Percentiles rank a stretch among this genome's conserved stretches.
phyloP scores from a whole-genome alignment of 805 yeast species.

The Limtongia smithiae region DNA sequence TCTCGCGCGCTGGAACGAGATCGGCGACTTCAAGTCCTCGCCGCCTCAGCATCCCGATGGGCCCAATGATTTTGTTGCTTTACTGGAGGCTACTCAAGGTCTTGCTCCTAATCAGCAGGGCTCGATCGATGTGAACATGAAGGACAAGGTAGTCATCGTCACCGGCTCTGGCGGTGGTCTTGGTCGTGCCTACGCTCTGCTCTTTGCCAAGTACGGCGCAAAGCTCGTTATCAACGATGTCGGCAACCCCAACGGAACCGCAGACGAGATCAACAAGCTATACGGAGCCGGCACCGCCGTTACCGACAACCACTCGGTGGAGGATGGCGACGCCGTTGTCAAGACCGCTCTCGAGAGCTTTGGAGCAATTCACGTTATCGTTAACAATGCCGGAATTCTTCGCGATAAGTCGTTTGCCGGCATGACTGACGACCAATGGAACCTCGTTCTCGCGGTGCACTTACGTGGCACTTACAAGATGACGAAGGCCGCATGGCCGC shows the following conservation, averaged over 20 bases:
- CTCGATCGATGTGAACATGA: constrained; percentile 51
- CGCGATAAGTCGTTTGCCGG: constrained; percentile 84
- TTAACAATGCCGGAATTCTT: constrained; percentile 93
- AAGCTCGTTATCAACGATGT: constrained; percentile 93
- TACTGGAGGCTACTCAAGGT: constrained; percentile 51
- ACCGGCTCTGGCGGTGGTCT: constrained; percentile 96
- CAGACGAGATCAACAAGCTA: constrained; percentile 59
- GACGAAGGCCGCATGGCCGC: constrained; percentile 90
- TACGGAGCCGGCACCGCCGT: constrained; percentile 73
- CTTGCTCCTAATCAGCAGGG: constrained; percentile 62
- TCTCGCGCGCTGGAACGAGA: constrained; percentile 58
- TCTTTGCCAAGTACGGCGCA: constrained; percentile 88
- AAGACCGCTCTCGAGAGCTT: constrained; percentile 69
- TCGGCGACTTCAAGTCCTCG: constrained; percentile 56
- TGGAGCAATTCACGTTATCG: constrained; percentile 79
- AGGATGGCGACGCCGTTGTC: constrained; percentile 71
- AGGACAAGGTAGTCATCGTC: constrained; percentile 80
- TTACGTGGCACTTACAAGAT: constrained; percentile 75
- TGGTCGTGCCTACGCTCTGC: constrained; percentile 83
- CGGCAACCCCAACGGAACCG: constrained; percentile 66
- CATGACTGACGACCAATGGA: constrained; percentile 83
- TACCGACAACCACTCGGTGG: constrained; percentile 79
- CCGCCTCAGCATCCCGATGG: constrained; percentile 64
- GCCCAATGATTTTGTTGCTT: constrained; percentile 64
- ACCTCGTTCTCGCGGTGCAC: constrained; percentile 74